Evolutionary conservation across 129 eudicot genomes (phyloP), one percentile per base, ranked within the genome.

Genomic region (Escallonia rubra): DNA sequence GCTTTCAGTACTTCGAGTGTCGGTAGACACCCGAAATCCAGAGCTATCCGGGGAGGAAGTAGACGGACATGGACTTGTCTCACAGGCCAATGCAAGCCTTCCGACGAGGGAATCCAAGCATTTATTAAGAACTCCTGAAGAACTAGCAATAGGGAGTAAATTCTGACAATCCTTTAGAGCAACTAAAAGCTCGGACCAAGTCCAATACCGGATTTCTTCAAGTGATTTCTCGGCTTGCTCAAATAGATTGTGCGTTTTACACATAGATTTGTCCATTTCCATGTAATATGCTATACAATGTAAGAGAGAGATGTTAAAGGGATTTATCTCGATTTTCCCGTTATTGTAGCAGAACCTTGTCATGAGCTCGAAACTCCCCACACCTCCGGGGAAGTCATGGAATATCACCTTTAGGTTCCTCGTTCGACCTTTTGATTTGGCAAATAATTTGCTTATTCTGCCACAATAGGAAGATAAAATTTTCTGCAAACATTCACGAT

Each of bases 301-400:
- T 40, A 92, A 72, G 55, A 46, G 73, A 51, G 74, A 59, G 3
- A 85, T 57, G 34, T 81, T 84, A 4, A 61, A 71, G 2, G 86
- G 90, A 66, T 59, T 84, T 65, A 92, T 72, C 11, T 65, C 70
- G 50, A 81, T 73, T 39, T 71, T 80, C 48, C 95, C 96, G 4
- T 74, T 76, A 55, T 81, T 86, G 83, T 92, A 92, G 78, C 95
- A 92, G 74, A 92, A 92, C 70, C 98, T 86, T 55, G 88, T 61
- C 57, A 89, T 70, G 39, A 86, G 95, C 83, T 88, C 98, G 44
- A 92, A 92, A 71, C 74, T 69, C 72, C 72, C 80, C 3, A 83
- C 86, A 14, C 98, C 98, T 12, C 98, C 98, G 0, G 98, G 98
- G 13, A 92, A 92, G 64, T 86, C 98, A 46, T 89, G 78, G 65